phyloP scores from a whole-genome alignment of 805 yeast genomes.

The Yamadazyma sp. region DNA sequence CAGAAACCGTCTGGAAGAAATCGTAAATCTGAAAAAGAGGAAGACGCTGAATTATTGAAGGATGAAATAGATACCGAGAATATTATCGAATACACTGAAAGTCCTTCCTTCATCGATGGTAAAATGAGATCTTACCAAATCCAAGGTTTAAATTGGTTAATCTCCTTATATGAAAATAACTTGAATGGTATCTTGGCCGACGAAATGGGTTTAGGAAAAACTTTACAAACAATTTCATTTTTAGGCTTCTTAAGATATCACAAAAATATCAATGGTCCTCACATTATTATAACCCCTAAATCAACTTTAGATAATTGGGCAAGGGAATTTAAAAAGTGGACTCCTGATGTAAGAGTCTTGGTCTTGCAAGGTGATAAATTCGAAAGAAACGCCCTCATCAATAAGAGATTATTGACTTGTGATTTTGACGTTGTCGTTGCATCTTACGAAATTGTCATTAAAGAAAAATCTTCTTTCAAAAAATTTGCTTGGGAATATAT shows the following conservation, averaged over 20 bases:
- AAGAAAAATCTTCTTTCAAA: conserved; percentile 63
- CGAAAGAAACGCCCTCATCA: conserved; percentile 54
- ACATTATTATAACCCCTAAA: conserved; percentile 73
- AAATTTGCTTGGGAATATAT: conserved; percentile 77
- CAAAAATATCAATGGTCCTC: conserved; percentile 64
- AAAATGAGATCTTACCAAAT: conserved; percentile 68
- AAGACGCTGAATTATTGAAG: conserved; percentile 84
- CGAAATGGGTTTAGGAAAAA: conserved; percentile 85
- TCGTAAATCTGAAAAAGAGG: conserved; percentile 91
- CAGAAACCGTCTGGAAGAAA: conserved; percentile 45
- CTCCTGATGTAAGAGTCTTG: conserved; percentile 71
- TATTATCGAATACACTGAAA: conserved; percentile 48
- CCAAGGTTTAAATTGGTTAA: conserved; percentile 79
- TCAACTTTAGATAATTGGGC: conserved; percentile 81
- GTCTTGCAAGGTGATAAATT: conserved; percentile 75
- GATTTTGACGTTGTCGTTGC: conserved; percentile 71
- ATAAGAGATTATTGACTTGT: conserved; percentile 48
- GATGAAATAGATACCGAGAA: conserved; percentile 60
- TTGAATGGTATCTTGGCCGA: conserved; percentile 78
- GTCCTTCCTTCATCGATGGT: conserved; percentile 56
- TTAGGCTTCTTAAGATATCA: conserved; percentile 68
- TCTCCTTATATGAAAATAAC: conserved; percentile 62
- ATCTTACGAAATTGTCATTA: conserved; percentile 74
- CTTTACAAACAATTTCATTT: conserved; percentile 75
- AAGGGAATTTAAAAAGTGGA: conserved; percentile 74